These are phyloP conservation scores for Fusarium torreyae DNA, from an alignment of 2,329 filamentous ascomycete species.

Conservation along the genomic window DNA sequence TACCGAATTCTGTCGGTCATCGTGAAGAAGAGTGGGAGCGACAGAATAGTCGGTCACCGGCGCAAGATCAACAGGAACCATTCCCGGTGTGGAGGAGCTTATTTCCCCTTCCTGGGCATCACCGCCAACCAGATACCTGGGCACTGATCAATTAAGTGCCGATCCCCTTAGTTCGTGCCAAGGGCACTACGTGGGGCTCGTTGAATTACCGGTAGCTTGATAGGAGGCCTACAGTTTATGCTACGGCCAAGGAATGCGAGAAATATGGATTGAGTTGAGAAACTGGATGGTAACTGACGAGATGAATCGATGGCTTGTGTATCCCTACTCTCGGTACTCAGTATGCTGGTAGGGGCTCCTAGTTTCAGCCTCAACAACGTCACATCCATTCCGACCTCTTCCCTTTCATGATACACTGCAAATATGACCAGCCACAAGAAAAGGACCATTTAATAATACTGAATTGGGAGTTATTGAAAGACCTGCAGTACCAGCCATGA, in stretches of 20 bases:
- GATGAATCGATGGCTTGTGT: not conserved
- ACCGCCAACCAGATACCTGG: conserved; percentile 6
- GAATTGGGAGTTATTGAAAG: not conserved
- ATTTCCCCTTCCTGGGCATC: conserved; percentile 15
- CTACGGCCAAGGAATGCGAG: not conserved
- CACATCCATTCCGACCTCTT: not conserved
- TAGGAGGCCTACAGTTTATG: not conserved
- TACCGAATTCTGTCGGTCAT: not conserved
- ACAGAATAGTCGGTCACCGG: not conserved
- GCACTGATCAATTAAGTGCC: conserved; percentile 5
- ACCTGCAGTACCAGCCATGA: not conserved
- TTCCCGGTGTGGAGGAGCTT: conserved; percentile 9
- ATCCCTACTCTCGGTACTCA: not conserved
- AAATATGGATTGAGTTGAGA: not conserved
- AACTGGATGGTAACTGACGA: not conserved
- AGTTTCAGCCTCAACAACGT: not conserved
- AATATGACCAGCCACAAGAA: not conserved
- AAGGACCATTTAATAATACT: too few species aligned
- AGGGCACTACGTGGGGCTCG: conserved; percentile 11
- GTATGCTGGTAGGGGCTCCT: not conserved
- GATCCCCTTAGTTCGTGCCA: not conserved
- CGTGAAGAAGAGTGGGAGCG: conserved; percentile 1
- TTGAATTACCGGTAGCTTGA: not conserved
- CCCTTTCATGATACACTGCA: not conserved
- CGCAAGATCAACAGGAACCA: conserved; percentile 12